Evolutionary conservation across 1,139 yeast genomes (phyloP), one percentile per base, ranked within the genome.

Genomic region (Geotrichum candidum): DNA sequence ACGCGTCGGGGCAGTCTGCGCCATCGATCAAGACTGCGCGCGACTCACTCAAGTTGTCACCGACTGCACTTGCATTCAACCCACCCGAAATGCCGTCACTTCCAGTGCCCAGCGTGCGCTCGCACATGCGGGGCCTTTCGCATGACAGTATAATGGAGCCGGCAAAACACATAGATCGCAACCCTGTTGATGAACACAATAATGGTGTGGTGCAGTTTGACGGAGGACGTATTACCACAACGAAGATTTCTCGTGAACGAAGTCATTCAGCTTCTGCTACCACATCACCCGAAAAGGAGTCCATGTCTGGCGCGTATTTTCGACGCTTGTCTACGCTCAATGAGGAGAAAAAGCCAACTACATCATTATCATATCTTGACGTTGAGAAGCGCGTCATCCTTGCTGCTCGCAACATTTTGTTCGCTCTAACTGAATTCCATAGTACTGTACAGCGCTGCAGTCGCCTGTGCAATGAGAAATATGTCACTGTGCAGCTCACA

Each of bases 371-470:
- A 31, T 51, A 45, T 51, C 48, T 41, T 29, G 66, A 65, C 31
- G 31, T 67, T 10, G 63, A 65, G 35, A 62, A 62, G 23, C 61
- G 67, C 41, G 61, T 71, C n/a, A 68, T 74, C 4, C 77, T 74
- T 56, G 70, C 77, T 9, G 71, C 76, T 15, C 70, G 77, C 25
- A 75, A 74, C n/a, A 68, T 77, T 15, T 66, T 76, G 23, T 76
- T 74, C 65, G 65, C 74, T 5, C 82, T 87, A 61, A 84, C 88
- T 57, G 95, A 88, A 69, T 78, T 88, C 58, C 91, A 87, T 67
- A 83, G 86, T 46, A 85, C 87, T 2, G 79, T 89, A 9, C 77
- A 89, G 64, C 80, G 89, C 62, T 83, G 87, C 65, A 80, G 87
- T 15, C 83, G 87, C 0, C 84, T 87, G 66, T 87, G 91, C 68